Percentiles rank a stretch among this genome's conserved stretches.
phyloP scores from a whole-genome alignment of 2,329 filamentous ascomycete genomes.

The Paecilomyces niveus region DNA sequence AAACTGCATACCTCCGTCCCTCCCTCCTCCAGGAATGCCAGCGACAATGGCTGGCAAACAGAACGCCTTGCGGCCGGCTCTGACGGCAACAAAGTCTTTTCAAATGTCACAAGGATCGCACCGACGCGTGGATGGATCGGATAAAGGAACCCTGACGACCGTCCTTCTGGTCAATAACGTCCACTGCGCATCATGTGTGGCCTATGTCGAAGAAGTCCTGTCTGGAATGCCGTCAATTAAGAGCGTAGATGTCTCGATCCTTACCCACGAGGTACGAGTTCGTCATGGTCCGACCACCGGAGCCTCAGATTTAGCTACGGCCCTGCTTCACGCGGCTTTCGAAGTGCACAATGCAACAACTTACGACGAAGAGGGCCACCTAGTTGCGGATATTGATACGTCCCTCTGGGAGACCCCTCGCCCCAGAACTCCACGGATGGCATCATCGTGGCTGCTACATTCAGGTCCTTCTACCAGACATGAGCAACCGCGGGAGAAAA shows the following conservation, averaged over 20 bases:
- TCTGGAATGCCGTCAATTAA: conserved; percentile 26
- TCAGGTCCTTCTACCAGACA: conserved; percentile 14
- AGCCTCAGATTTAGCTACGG: conserved; percentile 26
- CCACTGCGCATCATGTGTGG: conserved; percentile 42
- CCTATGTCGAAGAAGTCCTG: conserved; percentile 39
- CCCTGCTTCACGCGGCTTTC: conserved; percentile 39
- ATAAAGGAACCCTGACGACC: conserved; percentile 13
- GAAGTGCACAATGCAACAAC: conserved; percentile 40
- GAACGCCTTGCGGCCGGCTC: neutral
- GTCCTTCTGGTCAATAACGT: conserved; percentile 42
- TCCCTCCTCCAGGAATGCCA: neutral
- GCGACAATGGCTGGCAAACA: neutral
- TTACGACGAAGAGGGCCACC: conserved; percentile 22
- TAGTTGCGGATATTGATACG: conserved; percentile 30
- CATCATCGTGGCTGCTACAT: conserved; percentile 18
- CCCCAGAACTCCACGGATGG: neutral
- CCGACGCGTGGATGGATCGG: neutral
- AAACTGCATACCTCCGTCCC: neutral
- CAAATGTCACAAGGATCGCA: neutral
- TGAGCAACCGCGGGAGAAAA: conserved; percentile 9
- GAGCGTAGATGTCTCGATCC: conserved; percentile 35
- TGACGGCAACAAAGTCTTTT: neutral
- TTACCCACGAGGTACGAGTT: conserved; percentile 38
- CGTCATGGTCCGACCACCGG: conserved; percentile 26
- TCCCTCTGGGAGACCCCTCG: conserved; percentile 7